Percentiles rank a stretch among this genome's conserved stretches.
Conservation (phyloP, 164 flowering plant species). For the Umbilicus rupestris region DNA sequence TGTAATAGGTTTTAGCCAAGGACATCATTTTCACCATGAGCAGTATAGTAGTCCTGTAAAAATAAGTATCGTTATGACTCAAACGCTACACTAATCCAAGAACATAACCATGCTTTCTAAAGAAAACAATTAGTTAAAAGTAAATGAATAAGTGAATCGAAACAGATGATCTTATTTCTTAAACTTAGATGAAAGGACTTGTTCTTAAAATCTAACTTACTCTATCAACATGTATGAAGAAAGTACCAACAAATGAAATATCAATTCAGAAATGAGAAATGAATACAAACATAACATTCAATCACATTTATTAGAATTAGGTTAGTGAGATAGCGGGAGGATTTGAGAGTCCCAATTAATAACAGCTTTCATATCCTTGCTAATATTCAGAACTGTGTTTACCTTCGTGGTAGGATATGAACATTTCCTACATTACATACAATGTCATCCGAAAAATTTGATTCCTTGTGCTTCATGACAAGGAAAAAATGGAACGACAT, state of each 20-base stretch:
- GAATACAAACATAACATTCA: no score
- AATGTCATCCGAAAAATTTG: no score
- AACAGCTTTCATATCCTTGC: neutral
- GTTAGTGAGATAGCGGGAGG: neutral
- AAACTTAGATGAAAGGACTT: no score
- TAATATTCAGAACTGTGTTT: no score
- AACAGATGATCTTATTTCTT: neutral
- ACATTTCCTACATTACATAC: no score
- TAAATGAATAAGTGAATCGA: neutral
- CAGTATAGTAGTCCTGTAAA: slow-evolving; percentile 80
- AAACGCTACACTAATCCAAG: neutral
- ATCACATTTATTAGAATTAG: neutral
- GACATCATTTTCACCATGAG: slow-evolving; percentile 90
- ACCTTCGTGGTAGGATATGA: no score
- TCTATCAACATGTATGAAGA: neutral
- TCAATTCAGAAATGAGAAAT: neutral
- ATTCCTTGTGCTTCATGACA: neutral
- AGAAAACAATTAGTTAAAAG: neutral
- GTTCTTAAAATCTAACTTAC: no score
- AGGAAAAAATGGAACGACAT: neutral
- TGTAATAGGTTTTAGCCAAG: slow-evolving; percentile 84
- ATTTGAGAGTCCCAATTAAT: neutral
- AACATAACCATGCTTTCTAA: neutral
- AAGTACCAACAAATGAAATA: neutral
- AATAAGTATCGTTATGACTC: neutral